A percentile compares a stretch with the other conserved stretches of the same genome.
Evolutionary conservation across 305 asterid species (phyloP).

Genomic region (Rubia balearica): DNA sequence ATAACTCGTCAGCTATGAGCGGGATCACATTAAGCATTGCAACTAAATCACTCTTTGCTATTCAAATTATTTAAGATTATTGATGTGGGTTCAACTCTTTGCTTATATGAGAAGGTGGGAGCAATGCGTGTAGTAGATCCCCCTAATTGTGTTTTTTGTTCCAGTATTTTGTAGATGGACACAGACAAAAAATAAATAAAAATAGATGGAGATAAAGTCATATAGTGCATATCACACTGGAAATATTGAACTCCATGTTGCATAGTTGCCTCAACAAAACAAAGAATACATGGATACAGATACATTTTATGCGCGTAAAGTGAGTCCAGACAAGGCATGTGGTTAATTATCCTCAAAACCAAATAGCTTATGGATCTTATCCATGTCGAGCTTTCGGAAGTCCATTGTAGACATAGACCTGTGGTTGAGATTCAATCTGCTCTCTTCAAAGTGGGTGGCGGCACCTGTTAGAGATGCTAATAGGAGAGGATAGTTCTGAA

Average conservation of each 20-base stretch:
- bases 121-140: neutral
- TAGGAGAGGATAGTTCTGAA: conserved; percentile 73
- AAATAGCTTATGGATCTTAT: conserved; percentile 56
- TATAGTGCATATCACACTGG: neutral
- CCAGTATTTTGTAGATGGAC: neutral
- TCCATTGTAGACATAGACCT: conserved; percentile 59
- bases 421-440: conserved; percentile 46
- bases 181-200: neutral
- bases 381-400: conserved; percentile 50
- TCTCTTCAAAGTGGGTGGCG: conserved; percentile 60
- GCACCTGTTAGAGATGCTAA: conserved; percentile 67
- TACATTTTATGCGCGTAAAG: neutral
- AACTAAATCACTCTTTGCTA: neutral
- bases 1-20: neutral
- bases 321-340: neutral
- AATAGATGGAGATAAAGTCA: neutral
- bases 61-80: neutral
- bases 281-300: neutral
- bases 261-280: neutral
- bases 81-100: neutral
- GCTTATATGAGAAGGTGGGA: neutral
- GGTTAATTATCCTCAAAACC: conserved; percentile 34
- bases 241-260: neutral
- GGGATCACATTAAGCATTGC: neutral
- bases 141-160: neutral